phyloP scores from a whole-genome alignment of 2,329 filamentous ascomycete genomes.

The Nemania sp. region DNA sequence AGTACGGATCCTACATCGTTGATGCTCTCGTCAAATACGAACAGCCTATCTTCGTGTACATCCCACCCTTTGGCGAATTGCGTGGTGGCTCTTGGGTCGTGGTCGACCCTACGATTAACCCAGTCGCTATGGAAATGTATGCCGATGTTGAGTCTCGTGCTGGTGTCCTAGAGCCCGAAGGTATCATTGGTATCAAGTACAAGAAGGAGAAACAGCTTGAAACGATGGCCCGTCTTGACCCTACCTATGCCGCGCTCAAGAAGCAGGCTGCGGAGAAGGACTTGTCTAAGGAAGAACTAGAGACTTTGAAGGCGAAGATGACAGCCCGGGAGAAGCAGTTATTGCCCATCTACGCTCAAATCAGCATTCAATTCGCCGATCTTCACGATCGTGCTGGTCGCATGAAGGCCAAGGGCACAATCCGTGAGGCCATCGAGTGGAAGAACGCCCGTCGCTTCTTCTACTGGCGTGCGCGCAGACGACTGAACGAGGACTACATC shows the following conservation, averaged over 20 bases:
- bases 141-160: constrained; percentile 94
- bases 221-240: constrained; percentile 95
- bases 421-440: constrained; percentile 88
- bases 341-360: constrained; percentile 92
- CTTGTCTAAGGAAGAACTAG: constrained; percentile 79
- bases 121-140: constrained; percentile 98
- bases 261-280: constrained; percentile 77
- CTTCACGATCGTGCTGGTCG: constrained; percentile 95
- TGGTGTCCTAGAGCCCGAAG: constrained; percentile 97
- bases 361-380: constrained; percentile 96
- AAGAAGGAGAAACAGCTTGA: constrained; percentile 96
- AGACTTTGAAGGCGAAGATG: constrained; percentile 86
- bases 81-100: constrained; percentile 99
- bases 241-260: constrained; percentile 84
- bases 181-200: constrained; percentile 99
- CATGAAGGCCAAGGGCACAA: constrained; percentile 98
- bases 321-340: constrained; percentile 86
- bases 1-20: constrained; percentile 99
- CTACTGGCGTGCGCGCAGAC: constrained; percentile 98
- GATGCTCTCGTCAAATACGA: constrained; percentile 98
- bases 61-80: constrained; percentile 94
- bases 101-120: constrained; percentile 98
- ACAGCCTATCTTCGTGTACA: constrained; percentile 99
- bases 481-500: constrained; percentile 97
- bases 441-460: constrained; percentile 94